Evolutionary conservation across 345 rosid species (phyloP), one percentile per base, ranked within the genome.

Genomic region (Citrus trifoliata): DNA sequence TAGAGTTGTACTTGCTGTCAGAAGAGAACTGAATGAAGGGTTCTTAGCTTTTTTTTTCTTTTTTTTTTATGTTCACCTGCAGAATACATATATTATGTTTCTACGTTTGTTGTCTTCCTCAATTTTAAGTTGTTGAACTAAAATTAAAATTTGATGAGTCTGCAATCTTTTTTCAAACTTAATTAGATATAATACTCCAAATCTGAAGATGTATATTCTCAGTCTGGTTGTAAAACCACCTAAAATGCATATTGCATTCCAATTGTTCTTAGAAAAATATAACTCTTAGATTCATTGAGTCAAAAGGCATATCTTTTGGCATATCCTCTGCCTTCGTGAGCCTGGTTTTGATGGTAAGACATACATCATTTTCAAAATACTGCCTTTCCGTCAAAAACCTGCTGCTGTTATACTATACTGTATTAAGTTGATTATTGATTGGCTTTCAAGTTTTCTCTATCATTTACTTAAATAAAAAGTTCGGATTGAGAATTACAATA

Each of bases 401-500:
- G 60, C 12, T 76, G 40, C 38, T 76, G 27, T 22, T 62, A 25
- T 56, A 48, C 7, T 19, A 18, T 76, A 63, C 38, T 25, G 21
- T 2, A 25, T 37, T 24, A 69, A 55, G 38, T 58, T 76, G 10
- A 12, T 51, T 40, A 14, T 58, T 33, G 38, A 16, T 18, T 35
- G 24, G 4, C 58, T 60, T 27, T 38, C 18, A 32, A 53, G 21
- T 53, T 76, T 32, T 22, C 33, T 81, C 37, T 69, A 63, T 71
- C 70, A 70, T 79, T 51, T 60, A 67, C 77, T 76, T 74, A 61
- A 68, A 35, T 37, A 65, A 33, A 55, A 84, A 27, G 48, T 48
- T 67, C 70, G 61, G 65, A 71, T 66, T 70, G 16, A 46, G 71
- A 73, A 63, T 73, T 75, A 19, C 59, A 77, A 70, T 74, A 83